Evolutionary conservation across 345 rosid species (phyloP).

Genomic region (Syzygium aromaticum): DNA sequence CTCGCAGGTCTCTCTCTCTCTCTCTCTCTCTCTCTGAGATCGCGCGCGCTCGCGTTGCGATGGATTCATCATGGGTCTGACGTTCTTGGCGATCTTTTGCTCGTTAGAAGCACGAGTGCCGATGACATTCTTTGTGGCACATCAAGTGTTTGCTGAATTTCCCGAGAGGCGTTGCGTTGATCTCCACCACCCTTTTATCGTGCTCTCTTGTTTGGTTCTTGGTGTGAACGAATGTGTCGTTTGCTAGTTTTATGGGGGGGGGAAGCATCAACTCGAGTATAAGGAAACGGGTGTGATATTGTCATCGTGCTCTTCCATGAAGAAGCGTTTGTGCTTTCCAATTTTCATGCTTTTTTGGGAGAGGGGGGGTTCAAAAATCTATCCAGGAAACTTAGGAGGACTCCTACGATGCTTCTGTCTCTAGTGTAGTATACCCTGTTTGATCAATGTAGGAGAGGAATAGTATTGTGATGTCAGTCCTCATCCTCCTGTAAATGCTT

Average conservation of each 20-base stretch:
- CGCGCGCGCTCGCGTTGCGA: not conserved
- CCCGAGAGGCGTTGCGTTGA: slow-evolving; percentile 4
- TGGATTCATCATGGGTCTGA: not conserved
- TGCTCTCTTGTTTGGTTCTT: not conserved
- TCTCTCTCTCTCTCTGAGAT: not conserved
- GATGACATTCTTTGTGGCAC: not conserved
- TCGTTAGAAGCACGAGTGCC: not conserved
- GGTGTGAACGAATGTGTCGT: not conserved
- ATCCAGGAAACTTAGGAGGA: too few species aligned
- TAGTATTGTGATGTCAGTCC: not conserved
- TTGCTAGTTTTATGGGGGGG: not conserved
- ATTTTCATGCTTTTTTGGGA: not conserved
- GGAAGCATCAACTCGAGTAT: not conserved
- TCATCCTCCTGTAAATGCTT: not conserved
- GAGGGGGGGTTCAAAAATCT: too few species aligned
- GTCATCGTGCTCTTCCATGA: not conserved
- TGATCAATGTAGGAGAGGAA: not conserved
- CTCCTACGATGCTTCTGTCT: too few species aligned
- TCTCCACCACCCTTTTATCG: not conserved
- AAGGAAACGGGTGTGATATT: not conserved
- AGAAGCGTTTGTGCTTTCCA: not conserved
- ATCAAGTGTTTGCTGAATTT: slow-evolving; percentile 16
- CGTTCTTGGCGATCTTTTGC: not conserved
- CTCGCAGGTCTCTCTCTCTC: not conserved
- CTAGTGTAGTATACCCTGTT: too few species aligned